Evolutionary conservation across 345 rosid species (phyloP), one percentile per base, ranked within the genome.

Genomic region (Salix exigua): DNA sequence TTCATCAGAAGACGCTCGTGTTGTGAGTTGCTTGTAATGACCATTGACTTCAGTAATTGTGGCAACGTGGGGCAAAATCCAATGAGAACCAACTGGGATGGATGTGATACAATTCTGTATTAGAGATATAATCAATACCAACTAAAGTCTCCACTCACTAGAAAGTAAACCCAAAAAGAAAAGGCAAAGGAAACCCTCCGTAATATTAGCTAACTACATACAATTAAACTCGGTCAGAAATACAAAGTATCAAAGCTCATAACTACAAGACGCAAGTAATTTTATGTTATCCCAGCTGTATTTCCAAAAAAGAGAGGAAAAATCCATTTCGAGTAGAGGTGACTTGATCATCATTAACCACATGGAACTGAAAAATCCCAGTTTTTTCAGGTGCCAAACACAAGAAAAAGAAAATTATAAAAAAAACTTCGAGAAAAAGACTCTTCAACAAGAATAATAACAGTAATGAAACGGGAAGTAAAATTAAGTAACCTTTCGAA

Each of bases 91-190:
- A 85, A 75, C 83, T 69, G 83, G 75, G 73, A 75, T 75, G 72
- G 73, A 81, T 72, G 80, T 48, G 74, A 86, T 72, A 78, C 77
- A 71, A 76, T 72, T 86, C 94, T 91, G 92, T 82, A 88, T 78
- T 79, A 84, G 68, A 80, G 72, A 60, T 60, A 77, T 48, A 66
- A 71, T 48, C 73, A 58, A 58, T 58, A 78, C 78, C 75, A 74
- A 68, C 68, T 28, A 75, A 10, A 37, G 44, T 35, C 60, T n/a
- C n/a, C 16, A 18, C 12, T n/a, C 16, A 18, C 12, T n/a, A 18
- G 14, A 35, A 25, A n/a, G 12, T 33, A 19, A 16, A 16, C 19
- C 26, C 26, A 67, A 67, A 40, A 10, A 68, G 23, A 8, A 21
- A 40, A 68, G 40, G 18, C 23, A 11, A 26, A n/a, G 1, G 8